Evolutionary conservation across 495 filamentous ascomycete species (phyloP).

Genomic region (Massariosphaeria phaeospora): DNA sequence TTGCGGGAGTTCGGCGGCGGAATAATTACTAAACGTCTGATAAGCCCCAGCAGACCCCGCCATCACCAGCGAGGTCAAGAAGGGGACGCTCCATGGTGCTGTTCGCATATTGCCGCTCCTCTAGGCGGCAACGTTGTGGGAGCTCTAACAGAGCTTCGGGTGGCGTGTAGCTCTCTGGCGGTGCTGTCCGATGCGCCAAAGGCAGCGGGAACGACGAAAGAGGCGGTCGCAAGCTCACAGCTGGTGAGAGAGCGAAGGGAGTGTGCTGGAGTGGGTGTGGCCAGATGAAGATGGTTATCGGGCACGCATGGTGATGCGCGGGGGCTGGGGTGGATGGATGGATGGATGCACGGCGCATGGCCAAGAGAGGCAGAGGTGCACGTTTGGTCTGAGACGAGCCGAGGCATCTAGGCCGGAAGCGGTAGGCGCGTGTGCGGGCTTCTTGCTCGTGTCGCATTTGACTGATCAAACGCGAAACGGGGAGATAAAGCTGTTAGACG

Average conservation of each 20-base stretch:
- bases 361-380: neutral
- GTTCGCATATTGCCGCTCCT: constrained; percentile 24
- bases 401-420: constrained; percentile 2
- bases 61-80: constrained; percentile 15
- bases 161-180: neutral
- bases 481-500: too few species aligned
- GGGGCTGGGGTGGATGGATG: constrained; percentile 11
- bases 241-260: neutral
- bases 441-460: neutral
- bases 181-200: neutral
- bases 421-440: constrained; percentile 4
- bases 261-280: constrained; percentile 3
- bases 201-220: neutral
- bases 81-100: constrained; percentile 20
- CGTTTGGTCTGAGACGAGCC: neutral
- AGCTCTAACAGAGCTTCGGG: constrained; percentile 8
- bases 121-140: constrained; percentile 1
- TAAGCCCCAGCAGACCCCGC: constrained; percentile 14
- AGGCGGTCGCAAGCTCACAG: neutral
- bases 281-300: constrained; percentile 9
- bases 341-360: neutral
- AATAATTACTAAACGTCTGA: constrained; percentile 26
- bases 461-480: neutral
- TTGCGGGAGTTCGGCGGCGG: constrained; percentile 31
- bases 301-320: constrained; percentile 10